Percentiles rank a stretch among this genome's conserved stretches.
These are phyloP conservation scores for Asterophora parasitica DNA, from an alignment of 768 basidiomycete species.

Conservation along the genomic window DNA sequence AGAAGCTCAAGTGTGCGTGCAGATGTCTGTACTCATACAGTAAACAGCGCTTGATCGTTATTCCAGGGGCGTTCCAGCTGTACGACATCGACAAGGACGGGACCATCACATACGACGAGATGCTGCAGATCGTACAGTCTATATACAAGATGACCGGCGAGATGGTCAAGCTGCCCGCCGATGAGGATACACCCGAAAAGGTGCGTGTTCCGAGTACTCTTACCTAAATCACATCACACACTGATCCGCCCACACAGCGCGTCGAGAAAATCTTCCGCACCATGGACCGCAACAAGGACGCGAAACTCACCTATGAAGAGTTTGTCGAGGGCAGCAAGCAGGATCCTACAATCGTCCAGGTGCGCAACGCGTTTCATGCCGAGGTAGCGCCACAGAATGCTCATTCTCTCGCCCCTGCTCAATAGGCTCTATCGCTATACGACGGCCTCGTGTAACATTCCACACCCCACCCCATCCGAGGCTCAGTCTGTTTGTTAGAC, in stretches of 20 bases:
- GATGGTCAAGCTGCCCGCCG: conserved; percentile 97
- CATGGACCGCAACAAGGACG: conserved; percentile 96
- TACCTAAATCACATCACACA: too few species aligned
- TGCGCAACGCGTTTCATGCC: too few species aligned
- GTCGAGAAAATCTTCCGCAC: conserved; percentile 98
- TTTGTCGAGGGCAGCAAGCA: conserved; percentile 98
- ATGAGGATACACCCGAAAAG: conserved; percentile 99
- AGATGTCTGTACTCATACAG: too few species aligned
- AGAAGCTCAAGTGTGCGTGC: conserved; percentile 97
- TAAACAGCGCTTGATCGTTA: conserved; percentile 15
- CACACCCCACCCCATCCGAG: too few species aligned
- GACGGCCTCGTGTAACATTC: conserved; percentile 96
- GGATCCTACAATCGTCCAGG: conserved; percentile 99
- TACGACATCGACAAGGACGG: conserved; percentile 99
- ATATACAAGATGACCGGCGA: conserved; percentile 99
- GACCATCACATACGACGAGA: conserved; percentile 96
- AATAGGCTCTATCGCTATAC: conserved; percentile 90
- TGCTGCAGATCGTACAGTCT: conserved; percentile 95
- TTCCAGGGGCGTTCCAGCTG: conserved; percentile 99
- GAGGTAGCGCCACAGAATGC: too few species aligned
- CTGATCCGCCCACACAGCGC: conserved; percentile 56
- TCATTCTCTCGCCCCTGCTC: too few species aligned
- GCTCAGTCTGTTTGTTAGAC: too few species aligned
- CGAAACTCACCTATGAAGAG: conserved; percentile 90
- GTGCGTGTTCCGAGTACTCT: too few species aligned